These are phyloP conservation scores for Uronychia setigera DNA, from an alignment of 73 alveolate species.

Conservation along the genomic window DNA sequence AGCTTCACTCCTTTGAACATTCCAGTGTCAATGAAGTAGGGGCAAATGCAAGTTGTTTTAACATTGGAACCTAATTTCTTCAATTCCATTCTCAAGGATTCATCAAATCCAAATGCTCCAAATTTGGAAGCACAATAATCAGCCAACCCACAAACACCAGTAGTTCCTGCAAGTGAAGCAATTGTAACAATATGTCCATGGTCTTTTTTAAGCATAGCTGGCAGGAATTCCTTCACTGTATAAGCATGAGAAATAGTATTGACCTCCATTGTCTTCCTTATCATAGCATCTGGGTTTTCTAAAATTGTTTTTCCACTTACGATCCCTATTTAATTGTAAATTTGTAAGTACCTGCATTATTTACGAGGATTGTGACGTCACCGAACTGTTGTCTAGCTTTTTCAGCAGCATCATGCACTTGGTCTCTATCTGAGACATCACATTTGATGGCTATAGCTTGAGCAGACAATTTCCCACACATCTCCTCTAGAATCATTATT, in stretches of 20 bases:
- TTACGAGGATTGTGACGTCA: slow-evolving; percentile 72
- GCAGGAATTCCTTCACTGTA: slow-evolving; percentile 80
- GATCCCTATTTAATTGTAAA: slow-evolving; percentile 37
- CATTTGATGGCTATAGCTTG: slow-evolving; percentile 59
- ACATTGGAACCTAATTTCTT: slow-evolving; percentile 48
- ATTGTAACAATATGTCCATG: slow-evolving; percentile 88
- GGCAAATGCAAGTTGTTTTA: slow-evolving; percentile 88
- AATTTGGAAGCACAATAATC: slow-evolving; percentile 88
- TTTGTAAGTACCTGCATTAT: slow-evolving; percentile 72
- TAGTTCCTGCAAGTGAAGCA: slow-evolving; percentile 79
- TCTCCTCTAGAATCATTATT: slow-evolving; percentile 10
- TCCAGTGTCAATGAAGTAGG: slow-evolving; percentile 85
- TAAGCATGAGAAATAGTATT: slow-evolving; percentile 75
- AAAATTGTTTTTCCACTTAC: slow-evolving; percentile 80
- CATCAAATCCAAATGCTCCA: slow-evolving; percentile 90
- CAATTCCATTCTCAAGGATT: slow-evolving; percentile 77
- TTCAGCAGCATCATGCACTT: slow-evolving; percentile 55
- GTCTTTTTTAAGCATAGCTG: slow-evolving; percentile 70
- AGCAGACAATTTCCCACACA: slow-evolving; percentile 24
- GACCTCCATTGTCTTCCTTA: slow-evolving; percentile 67
- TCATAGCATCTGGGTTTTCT: slow-evolving; percentile 53
- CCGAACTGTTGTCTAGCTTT: slow-evolving; percentile 56
- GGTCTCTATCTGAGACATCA: slow-evolving; percentile 70
- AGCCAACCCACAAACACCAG: slow-evolving; percentile 72
- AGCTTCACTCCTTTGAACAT: slow-evolving; percentile 88